These are phyloP conservation scores for Emmonsiellopsis sp. DNA, from an alignment of 2,329 filamentous ascomycete genomes.

Conservation along the genomic window DNA sequence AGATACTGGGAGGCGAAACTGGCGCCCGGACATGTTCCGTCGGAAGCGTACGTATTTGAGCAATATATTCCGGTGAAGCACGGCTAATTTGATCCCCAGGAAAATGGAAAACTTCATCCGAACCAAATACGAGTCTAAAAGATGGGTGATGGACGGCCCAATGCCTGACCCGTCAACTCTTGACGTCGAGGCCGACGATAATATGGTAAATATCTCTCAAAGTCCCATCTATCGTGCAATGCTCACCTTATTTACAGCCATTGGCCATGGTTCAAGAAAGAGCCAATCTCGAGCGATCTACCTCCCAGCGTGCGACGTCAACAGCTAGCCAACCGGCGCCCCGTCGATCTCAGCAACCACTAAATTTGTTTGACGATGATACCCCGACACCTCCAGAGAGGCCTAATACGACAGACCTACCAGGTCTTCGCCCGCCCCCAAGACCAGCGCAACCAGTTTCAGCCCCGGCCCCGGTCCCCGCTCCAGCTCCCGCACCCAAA, in stretches of 20 bases:
- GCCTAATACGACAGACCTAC: slow-evolving; percentile 58
- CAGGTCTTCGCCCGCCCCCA: slow-evolving; percentile 2
- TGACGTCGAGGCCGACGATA: slow-evolving; percentile 72
- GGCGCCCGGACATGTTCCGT: slow-evolving; percentile 80
- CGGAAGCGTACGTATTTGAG: slow-evolving; percentile 55
- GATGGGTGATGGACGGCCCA: slow-evolving; percentile 97
- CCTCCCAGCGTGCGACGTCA: slow-evolving; percentile 42
- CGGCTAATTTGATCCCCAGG: slow-evolving; percentile 21
- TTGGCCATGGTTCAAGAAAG: slow-evolving; percentile 60
- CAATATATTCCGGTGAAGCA: background rate
- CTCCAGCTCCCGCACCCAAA: slow-evolving; percentile 47
- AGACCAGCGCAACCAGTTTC: background rate
- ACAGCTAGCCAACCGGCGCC: slow-evolving; percentile 36
- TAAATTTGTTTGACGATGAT: slow-evolving; percentile 74
- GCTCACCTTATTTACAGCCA: slow-evolving; percentile 34
- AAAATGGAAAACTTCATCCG: slow-evolving; percentile 99
- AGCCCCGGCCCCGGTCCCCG: slow-evolving; percentile 8
- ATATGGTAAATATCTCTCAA: slow-evolving; percentile 56
- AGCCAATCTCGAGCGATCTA: slow-evolving; percentile 55
- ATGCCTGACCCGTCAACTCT: slow-evolving; percentile 88
- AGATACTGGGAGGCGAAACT: slow-evolving; percentile 92
- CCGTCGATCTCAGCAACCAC: slow-evolving; percentile 35
- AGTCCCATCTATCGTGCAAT: slow-evolving; percentile 4
- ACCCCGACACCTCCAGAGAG: slow-evolving; percentile 51
- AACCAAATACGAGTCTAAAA: slow-evolving; percentile 96